Evolutionary conservation across 192 early-diverging fungal genomes (phyloP).

Genomic region (Coemansia sp.): DNA sequence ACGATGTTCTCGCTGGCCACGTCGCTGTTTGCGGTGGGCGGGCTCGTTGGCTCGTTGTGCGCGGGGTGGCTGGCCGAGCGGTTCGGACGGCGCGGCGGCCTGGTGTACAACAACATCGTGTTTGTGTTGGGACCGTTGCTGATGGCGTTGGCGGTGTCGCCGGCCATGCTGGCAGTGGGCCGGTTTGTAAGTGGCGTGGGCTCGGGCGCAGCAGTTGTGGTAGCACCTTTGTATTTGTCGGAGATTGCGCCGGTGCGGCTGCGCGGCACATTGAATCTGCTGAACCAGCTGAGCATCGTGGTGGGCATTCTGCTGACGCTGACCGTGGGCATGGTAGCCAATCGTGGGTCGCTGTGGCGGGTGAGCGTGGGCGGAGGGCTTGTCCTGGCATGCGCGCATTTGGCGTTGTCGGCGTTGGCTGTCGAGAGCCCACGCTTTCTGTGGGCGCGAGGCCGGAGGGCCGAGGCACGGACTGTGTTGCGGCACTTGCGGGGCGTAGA

Average conservation of each 20-base stretch:
- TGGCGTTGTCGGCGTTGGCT: conserved; percentile 52
- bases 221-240: conserved; percentile 78
- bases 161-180: conserved; percentile 59
- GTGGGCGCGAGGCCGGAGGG: conserved; percentile 32
- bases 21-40: conserved; percentile 42
- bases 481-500: conserved; percentile 34
- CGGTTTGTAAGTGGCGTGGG: conserved; percentile 76
- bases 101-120: conserved; percentile 65
- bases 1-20: conserved; percentile 56
- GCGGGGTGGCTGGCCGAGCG: conserved; percentile 64
- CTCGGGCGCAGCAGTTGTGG: conserved; percentile 69
- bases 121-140: conserved; percentile 62
- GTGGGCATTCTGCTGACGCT: conserved; percentile 77
- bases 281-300: conserved; percentile 86
- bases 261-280: conserved; percentile 70
- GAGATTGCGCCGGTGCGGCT: conserved; percentile 72
- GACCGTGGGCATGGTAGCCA: conserved; percentile 62
- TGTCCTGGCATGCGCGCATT: conserved; percentile 58
- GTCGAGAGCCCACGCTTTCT: conserved; percentile 80
- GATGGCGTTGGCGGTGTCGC: conserved; percentile 62
- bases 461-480: conserved; percentile 36
- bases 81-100: conserved; percentile 68
- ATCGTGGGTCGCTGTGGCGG: conserved; percentile 68
- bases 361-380: conserved; percentile 63
- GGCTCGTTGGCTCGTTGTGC: conserved; percentile 69